Base-by-base conservation (phyloP, 208 protist species). In the Plasmodiophora brassicae region DNA sequence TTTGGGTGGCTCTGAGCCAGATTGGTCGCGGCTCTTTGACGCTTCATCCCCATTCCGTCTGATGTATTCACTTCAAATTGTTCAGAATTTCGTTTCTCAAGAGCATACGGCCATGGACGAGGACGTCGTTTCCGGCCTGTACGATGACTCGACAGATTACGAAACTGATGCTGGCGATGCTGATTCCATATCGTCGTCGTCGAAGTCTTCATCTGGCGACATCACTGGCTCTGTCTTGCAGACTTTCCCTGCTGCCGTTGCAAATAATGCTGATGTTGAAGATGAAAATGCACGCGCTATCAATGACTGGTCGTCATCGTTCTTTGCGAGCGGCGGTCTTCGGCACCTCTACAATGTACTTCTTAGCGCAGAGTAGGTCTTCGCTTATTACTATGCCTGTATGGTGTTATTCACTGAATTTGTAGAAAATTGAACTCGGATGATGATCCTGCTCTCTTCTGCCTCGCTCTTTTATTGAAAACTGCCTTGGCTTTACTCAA, bases 21-120 rank as follows among this genome's bases (percentile, higher is more conserved):
- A 78, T 32, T 78, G 65, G 65, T 8, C 5, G 20, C 5, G 32
- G 5, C 14, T 78, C 65, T 78, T 78, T 32, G 65, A 78, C 41
- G 20, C n/a, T 8, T 44, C 10, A 8, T 78, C 65, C 14, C 32
- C 65, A 32, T 78, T 78, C n/a, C 5, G 5, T 14, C n/a, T 78
- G 14, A 78, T 78, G 65, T 78, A 78, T 32, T 78, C 65, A 5
- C 65, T 78, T 8, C 65, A 78, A 32, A 78, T 78, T 78, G 41
- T 78, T 32, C 65, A 78, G n/a, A 38, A 32, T 32, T 8, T 32
- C n/a, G 41, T 78, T 5, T 36, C 32, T 32, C 5, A 32, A 8
- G n/a, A 38, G 32, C 32, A 78, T 32, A 78, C 65, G 20, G 65
- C 32, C 20, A 78, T 78, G 65, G 65, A 78, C n/a, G n/a, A 44